phyloP scores from a whole-genome alignment of 139 green algal genomes.

The Dunaliella sp. region DNA sequence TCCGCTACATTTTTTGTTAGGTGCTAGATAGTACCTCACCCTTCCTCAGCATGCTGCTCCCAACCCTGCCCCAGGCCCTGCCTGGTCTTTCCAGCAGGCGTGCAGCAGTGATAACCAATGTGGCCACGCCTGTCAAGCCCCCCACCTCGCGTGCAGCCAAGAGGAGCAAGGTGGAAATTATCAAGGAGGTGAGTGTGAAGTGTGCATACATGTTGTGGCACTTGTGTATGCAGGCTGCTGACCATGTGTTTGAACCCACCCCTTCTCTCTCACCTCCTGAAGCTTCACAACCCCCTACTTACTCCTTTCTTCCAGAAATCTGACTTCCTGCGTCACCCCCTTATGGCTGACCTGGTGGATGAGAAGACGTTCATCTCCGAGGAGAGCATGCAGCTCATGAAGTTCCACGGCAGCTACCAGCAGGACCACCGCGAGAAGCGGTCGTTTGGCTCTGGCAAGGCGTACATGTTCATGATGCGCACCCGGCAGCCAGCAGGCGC shows the following conservation, averaged over 20 bases:
- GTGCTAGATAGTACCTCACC: no score
- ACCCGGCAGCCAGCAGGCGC: conserved; percentile 87
- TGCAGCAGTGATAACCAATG: conserved; percentile 13
- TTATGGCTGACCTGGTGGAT: conserved; percentile 93
- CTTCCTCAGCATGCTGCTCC: no score
- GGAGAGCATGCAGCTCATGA: conserved; percentile 95
- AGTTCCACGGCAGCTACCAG: conserved; percentile 98
- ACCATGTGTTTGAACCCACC: no score
- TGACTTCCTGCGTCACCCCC: conserved; percentile 94
- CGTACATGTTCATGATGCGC: conserved; percentile 99
- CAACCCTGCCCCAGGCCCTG: no score
- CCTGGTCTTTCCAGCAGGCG: background rate
- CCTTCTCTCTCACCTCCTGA: no score
- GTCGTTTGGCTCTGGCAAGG: conserved; percentile 88
- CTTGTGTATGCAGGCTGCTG: no score
- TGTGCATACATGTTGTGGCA: no score
- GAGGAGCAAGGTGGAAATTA: conserved; percentile 91
- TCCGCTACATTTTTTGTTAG: no score
- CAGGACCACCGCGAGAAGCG: conserved; percentile 97
- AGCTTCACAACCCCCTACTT: no score
- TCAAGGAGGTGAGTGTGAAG: conserved; percentile 83
- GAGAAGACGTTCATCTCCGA: conserved; percentile 83
- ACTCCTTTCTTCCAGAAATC: conserved; percentile 50
- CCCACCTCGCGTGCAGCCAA: conserved; percentile 70
- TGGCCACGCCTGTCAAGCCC: conserved; percentile 74